Evolutionary conservation across 768 basidiomycete species (phyloP), one percentile per base, ranked within the genome.

Genomic region (Strobilomyces echinocephalus): DNA sequence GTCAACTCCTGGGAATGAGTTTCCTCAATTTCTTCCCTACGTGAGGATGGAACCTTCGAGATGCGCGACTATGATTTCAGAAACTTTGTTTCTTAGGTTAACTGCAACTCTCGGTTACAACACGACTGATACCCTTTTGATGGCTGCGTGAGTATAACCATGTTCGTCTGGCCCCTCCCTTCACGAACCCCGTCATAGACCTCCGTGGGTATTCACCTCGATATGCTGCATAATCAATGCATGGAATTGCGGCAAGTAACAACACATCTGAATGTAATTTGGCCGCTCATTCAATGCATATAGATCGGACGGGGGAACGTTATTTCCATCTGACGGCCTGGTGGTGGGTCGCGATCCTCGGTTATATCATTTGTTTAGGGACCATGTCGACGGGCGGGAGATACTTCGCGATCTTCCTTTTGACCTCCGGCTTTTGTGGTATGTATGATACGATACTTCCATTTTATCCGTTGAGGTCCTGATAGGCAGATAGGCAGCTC

Each of bases 211-310:
- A 15, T 36, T 82, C 16, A 72, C 81, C 2, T 73, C 79, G 2
- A 66, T 80, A 35, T 64, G 77, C 1, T 80, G 78, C 54, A 72
- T 74, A 49, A 24, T 77, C 18, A 82, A 75, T 59, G 82, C 82
- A 2, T 78, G 79, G 77, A 73, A 84, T 60, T 78, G 80, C 14
- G 77, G 76, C 71, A 47, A 46, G 47, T 44, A 30, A 9, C n/a
- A 21, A 20, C 8, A 2, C n/a, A 33, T 5, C 20, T 7, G 35
- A 41, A 35, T 9, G 7, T 42, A 16, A n/a, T 15, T 12, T 8
- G n/a, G 18, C 3, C 30, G n/a, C 30, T 53, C 4, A 54, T 39
- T 86, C n/a, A 83, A 81, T 78, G 15, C 15, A 15, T 36, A 16
- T 6, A 36, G 35, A 36, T 16, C 35, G 35, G 16, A 36, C 35